These are phyloP conservation scores for Mucuna pruriens DNA, from an alignment of 306 rosid species.

Conservation along the genomic window DNA sequence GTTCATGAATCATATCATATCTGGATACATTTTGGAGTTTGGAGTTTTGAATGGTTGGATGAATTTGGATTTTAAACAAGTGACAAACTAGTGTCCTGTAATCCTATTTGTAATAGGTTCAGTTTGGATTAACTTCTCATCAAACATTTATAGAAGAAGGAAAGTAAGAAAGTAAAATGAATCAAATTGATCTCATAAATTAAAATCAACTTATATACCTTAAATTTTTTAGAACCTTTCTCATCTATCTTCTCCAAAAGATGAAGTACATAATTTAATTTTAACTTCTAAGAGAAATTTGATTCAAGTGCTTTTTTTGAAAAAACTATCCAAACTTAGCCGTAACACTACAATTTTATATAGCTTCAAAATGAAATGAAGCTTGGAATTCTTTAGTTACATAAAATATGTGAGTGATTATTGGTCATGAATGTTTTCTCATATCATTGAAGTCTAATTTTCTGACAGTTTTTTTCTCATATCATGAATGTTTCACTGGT, in stretches of 20 bases:
- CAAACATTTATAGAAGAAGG: neutral
- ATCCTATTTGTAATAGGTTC: neutral
- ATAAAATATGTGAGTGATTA: slow-evolving; percentile 7
- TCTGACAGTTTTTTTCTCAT: slow-evolving; percentile 25
- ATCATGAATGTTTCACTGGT: slow-evolving; percentile 10
- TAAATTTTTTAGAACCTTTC: neutral
- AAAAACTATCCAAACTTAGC: neutral
- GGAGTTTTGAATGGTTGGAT: slow-evolving; percentile 14
- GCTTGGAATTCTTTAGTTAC: slow-evolving; percentile 12
- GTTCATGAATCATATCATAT: slow-evolving; percentile 2
- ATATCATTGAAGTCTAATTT: neutral
- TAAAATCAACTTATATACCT: neutral
- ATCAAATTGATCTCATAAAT: neutral
- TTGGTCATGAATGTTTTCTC: slow-evolving; percentile 22
- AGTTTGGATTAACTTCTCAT: neutral
- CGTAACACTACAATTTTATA: slow-evolving; percentile 1
- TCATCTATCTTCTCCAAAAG: neutral
- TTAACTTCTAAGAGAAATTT: neutral
- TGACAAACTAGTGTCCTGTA: neutral
- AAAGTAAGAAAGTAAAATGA: neutral
- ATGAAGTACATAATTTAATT: neutral
- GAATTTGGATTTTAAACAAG: neutral
- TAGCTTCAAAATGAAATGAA: neutral
- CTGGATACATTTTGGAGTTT: neutral
- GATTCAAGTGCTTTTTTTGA: too few species aligned